These are phyloP conservation scores for Hyparrhenia diplandra DNA, from an alignment of 176 grass and related monocot species.

Conservation along the genomic window DNA sequence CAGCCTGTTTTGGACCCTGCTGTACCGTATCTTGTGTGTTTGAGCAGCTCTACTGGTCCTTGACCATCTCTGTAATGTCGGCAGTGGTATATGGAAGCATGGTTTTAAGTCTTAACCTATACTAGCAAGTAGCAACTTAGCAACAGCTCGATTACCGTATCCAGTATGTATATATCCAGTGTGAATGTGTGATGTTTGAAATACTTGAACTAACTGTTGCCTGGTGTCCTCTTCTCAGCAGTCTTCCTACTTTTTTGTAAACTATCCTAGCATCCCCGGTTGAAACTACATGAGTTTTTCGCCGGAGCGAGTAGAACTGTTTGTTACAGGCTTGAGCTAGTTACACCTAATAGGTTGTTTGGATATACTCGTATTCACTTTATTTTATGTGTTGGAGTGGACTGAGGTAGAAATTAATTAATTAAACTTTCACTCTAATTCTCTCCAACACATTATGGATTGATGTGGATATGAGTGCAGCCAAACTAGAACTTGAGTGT, in stretches of 20 bases:
- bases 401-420: no score
- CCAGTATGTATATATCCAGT: neutral
- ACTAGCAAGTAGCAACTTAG: neutral
- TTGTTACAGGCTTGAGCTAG: neutral
- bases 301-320: neutral
- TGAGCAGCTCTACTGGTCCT: neutral
- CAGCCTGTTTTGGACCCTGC: slow-evolving; percentile 1
- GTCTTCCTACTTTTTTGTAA: neutral
- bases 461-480: no score
- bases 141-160: neutral
- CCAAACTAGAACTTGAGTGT: no score
- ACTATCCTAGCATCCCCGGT: neutral
- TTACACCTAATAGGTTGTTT: no score
- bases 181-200: neutral
- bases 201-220: neutral
- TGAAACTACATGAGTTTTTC: neutral
- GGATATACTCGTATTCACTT: no score
- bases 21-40: neutral
- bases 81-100: neutral
- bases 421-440: no score
- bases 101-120: neutral
- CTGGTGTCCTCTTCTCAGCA: neutral
- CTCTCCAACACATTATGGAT: no score
- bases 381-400: no score
- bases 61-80: neutral